Evolutionary conservation across 441 rosid genomes (phyloP), one percentile per base, ranked within the genome.

Genomic region (California macrophylla): DNA sequence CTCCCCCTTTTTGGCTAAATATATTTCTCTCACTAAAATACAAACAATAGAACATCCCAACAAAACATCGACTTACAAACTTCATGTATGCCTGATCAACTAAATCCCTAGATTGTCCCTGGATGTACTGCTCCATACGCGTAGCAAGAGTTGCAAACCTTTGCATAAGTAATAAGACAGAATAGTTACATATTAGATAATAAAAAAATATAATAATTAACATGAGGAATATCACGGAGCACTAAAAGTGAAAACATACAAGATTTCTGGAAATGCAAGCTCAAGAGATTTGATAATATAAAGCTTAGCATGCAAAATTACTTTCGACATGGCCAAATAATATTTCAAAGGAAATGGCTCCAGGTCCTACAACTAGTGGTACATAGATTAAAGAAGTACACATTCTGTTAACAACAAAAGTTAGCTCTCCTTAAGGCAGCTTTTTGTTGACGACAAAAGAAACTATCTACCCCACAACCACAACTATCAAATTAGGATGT

Each of bases 101-200:
- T 81, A 95, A 81, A 82, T 92, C 98, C 85, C 98, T 88, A 38
- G 99, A 95, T 80, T 95, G 97, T 32, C 98, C 99, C 74, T 88
- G 98, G 75, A 95, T 92, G 85, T 92, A 95, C 80, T 92, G 99
- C 82, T 94, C 99, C 98, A 94, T 94, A 34, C 98, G 98, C 69
- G 98, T 90, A 63, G 99, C 99, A 68, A 92, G 95, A 72, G 94
- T 88, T 70, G 98, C 93, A 81, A 95, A 95, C 78, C 98, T 95
- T 66, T 29, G 56, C 40, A 84, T 15, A 73, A 65, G 18, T 23
- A 71, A 50, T n/a, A 18, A 42, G 13, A 52, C 32, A 62, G 2
- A 15, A 28, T 12, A 28, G 20, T 63, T 9, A 58, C 15, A 23
- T 58, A 58, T 20, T 20, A 23, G 62, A 47, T 47, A n/a, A n/a